Base-by-base conservation (phyloP, 2,329 filamentous ascomycete genomes). In the Botrytis byssoidea region DNA sequence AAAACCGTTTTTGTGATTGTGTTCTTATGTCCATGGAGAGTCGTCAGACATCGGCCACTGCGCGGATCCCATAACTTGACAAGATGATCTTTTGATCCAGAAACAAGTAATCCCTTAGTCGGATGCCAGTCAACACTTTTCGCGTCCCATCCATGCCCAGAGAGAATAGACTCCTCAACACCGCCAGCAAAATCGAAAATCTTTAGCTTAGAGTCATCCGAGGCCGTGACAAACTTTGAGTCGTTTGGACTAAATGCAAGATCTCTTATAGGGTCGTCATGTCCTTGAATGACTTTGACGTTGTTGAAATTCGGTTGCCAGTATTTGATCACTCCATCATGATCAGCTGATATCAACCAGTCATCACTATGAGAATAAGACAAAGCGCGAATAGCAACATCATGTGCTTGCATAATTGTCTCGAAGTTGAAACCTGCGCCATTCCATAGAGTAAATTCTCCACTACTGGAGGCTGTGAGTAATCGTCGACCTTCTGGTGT, bases 231-330 rank as follows among this genome's bases (percentile, higher is more conserved):
- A 78, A 99, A 99, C 81, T 98, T 98, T 75, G 92, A 88, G 83
- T 99, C 96, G 75, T 92, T 97, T 1, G 96, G 96, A 74, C 94
- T 93, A 83, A 98, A 98, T 14, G 95, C 92, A 57, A 99, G 86
- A 79, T 98, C 96, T 79, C 96, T 88, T 75, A 99, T 93, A 8
- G 95, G 92, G 81, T 98, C 94, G 67, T 90, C 89, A 81, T 98
- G 96, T 10, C 94, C 96, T 81, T 95, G 91, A 71, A 99, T 93
- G 71, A 93, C 95, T 83, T 98, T 94, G 74, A 98, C 94, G 80
- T 98, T 98, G 86, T 99, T 98, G 85, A 99, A 98, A 82, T 98
- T 99, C 46, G 95, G 94, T 82, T 98, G 94, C 93, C 95, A 98
- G 84, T 99, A 99, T 84, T 98, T 98, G 83, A 99, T 92, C 76